Base-by-base conservation (phyloP, 257 asterid genomes). In the Primulina huaijiensis region DNA sequence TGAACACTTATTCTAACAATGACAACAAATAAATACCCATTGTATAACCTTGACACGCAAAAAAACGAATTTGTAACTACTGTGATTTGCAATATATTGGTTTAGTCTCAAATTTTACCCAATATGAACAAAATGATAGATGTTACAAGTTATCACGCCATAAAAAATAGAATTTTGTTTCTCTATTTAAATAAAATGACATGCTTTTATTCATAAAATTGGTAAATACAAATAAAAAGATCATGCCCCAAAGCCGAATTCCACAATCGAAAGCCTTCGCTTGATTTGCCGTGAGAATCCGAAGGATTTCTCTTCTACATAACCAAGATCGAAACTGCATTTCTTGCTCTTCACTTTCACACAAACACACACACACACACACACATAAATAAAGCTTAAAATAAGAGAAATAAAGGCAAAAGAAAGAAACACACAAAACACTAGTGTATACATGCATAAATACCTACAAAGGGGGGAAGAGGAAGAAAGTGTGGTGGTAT, bases 281-380 rank as follows among this genome's bases (percentile, higher is more conserved):
- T 84, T 86, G 84, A 86, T 88, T 81, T 85, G 80, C 86, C 84
- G 89, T 82, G 85, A 78, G 85, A 84, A 82, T 80, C 86, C 83
- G 65, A 84, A 81, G 82, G 82, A 73, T 79, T 73, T 82, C 75
- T 80, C 78, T 65, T 38, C 74, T 72, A 82, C 77, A 76, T 77
- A 71, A 55, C 82, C 78, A 75, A 72, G 77, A 76, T 83, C 57
- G 75, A 83, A 79, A 73, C 81, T 75, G 74, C 85, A 76, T 69
- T 75, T 73, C 74, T 70, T 80, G 52, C 70, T 66, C 70, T 66
- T 58, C 16, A 12, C 46, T 23, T 23, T 67, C 38, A 6, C 7
- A 33, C 20, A 70, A 70, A 77, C 8, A 40, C 30, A 2, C 30
- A 27, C 30, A 27, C 3, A 27, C 30, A 27, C 30, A 27, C 30